Conservation (phyloP, 495 filamentous ascomycete genomes). For the Delitschia confertaspora region DNA sequence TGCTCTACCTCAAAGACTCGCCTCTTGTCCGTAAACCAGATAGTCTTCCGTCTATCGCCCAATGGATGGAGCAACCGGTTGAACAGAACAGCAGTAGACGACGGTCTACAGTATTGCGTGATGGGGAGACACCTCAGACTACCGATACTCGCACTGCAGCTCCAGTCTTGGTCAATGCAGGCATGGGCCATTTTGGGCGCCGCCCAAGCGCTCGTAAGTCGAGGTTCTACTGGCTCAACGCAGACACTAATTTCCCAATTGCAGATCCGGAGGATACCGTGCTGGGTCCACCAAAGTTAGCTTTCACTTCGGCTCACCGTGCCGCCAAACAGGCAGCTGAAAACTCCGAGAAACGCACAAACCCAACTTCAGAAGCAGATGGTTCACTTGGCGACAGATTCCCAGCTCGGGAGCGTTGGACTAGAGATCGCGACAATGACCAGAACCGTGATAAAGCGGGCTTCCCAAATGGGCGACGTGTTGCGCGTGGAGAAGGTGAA, state of each 20-base stretch:
- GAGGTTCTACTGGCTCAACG: slow-evolving; percentile 17
- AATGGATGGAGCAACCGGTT: slow-evolving; percentile 74
- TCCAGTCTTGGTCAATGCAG: slow-evolving; percentile 5
- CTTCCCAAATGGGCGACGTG: slow-evolving; percentile 38
- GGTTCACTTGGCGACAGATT: slow-evolving; percentile 19
- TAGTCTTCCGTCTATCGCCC: slow-evolving; percentile 75
- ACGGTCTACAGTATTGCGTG: slow-evolving; percentile 7
- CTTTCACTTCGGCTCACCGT: slow-evolving; percentile 70
- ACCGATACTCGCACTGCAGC: slow-evolving; percentile 19
- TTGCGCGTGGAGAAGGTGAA: slow-evolving; percentile 44
- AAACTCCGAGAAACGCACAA: slow-evolving; percentile 9
- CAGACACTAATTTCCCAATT: slow-evolving; percentile 10
- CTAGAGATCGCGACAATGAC: slow-evolving; percentile 27
- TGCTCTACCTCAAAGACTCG: slow-evolving; percentile 68
- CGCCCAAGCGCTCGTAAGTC: slow-evolving; percentile 49
- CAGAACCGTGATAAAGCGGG: slow-evolving; percentile 37
- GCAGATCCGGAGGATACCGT: slow-evolving; percentile 69
- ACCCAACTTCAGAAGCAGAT: slow-evolving; percentile 6
- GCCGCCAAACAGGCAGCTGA: slow-evolving; percentile 18
- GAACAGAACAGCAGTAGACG: slow-evolving; percentile 20
- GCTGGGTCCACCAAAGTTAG: slow-evolving; percentile 78
- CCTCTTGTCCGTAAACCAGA: slow-evolving; percentile 77
- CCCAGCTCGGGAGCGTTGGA: slow-evolving; percentile 15
- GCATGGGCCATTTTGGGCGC: slow-evolving; percentile 51
- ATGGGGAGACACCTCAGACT: slow-evolving; percentile 8